Evolutionary conservation across 2,329 filamentous ascomycete species (phyloP), one percentile per base, ranked within the genome.

Genomic region (Diplodia seriata): DNA sequence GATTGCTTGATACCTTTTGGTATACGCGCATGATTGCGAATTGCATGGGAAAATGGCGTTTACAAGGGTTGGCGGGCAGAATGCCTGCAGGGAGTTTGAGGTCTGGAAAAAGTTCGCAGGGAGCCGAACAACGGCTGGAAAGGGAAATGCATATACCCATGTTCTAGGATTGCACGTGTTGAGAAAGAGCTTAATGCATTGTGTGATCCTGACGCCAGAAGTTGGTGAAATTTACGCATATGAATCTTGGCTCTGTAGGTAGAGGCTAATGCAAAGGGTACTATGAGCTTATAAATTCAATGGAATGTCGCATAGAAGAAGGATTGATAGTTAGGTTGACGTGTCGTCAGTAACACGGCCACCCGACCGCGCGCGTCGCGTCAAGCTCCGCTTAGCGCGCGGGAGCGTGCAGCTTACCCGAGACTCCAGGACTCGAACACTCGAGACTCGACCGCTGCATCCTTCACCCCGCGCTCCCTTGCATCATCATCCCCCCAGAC

Each of bases 1-100:
- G 82, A 91, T 97, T 78, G 87, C 87, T 70, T 90, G 31, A 50
- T 57, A 50, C 38, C 33, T 29, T 26, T 26, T 26, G 26, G 12
- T 59, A 23, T 36, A n/a, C 12, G 15, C 11, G 8, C 14, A 26
- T 20, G 4, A 9, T 26, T 29, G 38, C 31, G 26, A 14, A 38
- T n/a, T 67, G 53, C 40, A 67, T 59, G 64, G 64, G 12, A 38
- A 20, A 56, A 38, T 9, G 64, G 64, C 53, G 54, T 43, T 18
- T 36, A 33, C 18, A 18, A 9, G 54, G 20, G 40, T n/a, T 47
- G 43, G 43, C 8, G n/a, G n/a, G n/a, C 18, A 31, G 5, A 40
- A 51, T 40, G 50, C 11, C 9, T 40, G 64, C 36, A 38, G 9
- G 36, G 64, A 56, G 64, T 67, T 57, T 20, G 8, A 51, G 53